Evolutionary conservation across 345 rosid species (phyloP).

Genomic region (Rhodomyrtus tomentosa): DNA sequence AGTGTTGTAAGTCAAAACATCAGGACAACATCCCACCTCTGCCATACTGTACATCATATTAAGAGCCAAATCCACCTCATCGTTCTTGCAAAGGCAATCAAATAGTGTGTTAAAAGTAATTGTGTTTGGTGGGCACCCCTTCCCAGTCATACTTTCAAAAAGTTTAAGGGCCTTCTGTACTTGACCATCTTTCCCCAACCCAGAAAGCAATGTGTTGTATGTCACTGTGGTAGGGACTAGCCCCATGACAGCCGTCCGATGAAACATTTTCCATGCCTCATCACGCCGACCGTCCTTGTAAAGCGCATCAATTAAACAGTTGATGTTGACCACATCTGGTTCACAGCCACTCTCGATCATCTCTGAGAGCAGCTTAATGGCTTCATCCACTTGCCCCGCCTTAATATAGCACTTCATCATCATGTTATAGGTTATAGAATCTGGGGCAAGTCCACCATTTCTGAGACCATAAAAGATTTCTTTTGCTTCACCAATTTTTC

Average conservation of each 20-base stretch:
- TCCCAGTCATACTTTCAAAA: slow-evolving; percentile 43
- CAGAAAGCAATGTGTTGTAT: slow-evolving; percentile 71
- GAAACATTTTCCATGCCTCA: slow-evolving; percentile 87
- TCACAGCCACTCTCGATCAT: slow-evolving; percentile 56
- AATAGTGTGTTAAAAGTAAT: slow-evolving; percentile 75
- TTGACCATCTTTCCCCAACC: slow-evolving; percentile 64
- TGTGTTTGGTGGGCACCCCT: slow-evolving; percentile 63
- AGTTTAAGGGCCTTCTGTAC: slow-evolving; percentile 46
- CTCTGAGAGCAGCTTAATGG: slow-evolving; percentile 60
- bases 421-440: slow-evolving; percentile 88
- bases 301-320: slow-evolving; percentile 70
- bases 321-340: slow-evolving; percentile 68
- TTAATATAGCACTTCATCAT: slow-evolving; percentile 91
- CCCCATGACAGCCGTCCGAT: slow-evolving; percentile 50
- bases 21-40: slow-evolving; percentile 47
- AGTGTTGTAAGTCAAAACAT: slow-evolving; percentile 79
- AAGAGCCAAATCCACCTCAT: slow-evolving; percentile 58
- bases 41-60: slow-evolving; percentile 57
- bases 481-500: slow-evolving; percentile 63
- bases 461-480: slow-evolving; percentile 54
- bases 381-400: slow-evolving; percentile 67
- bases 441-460: slow-evolving; percentile 52
- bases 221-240: slow-evolving; percentile 78
- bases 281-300: slow-evolving; percentile 58
- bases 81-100: slow-evolving; percentile 92